Evolutionary conservation across 2,329 filamentous ascomycete species (phyloP).

Genomic region (Phaeomoniella chlamydospora): DNA sequence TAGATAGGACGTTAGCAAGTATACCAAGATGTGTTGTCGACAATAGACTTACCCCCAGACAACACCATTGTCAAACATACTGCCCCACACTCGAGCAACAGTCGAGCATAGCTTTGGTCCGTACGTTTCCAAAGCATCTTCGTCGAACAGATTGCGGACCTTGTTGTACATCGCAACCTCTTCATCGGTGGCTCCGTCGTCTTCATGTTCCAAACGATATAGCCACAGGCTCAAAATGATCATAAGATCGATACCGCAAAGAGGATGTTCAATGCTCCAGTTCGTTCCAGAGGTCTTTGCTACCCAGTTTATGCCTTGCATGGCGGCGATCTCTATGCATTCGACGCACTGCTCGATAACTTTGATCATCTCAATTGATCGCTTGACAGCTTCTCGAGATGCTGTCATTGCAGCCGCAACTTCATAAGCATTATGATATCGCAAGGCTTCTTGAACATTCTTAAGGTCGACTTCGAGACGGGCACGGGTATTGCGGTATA

Average conservation of each 20-base stretch:
- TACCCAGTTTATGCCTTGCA: slow-evolving; percentile 93
- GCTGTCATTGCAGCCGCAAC: slow-evolving; percentile 94
- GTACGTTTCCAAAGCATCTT: slow-evolving; percentile 72
- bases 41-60: slow-evolving; percentile 78
- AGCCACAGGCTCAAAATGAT: slow-evolving; percentile 97
- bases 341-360: slow-evolving; percentile 96
- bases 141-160: slow-evolving; percentile 48
- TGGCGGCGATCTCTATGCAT: slow-evolving; percentile 88
- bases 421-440: slow-evolving; percentile 94
- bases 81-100: slow-evolving; percentile 89
- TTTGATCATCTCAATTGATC: slow-evolving; percentile 94
- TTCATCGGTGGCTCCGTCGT: slow-evolving; percentile 73
- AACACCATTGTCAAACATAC: slow-evolving; percentile 95
- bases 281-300: slow-evolving; percentile 95
- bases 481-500: slow-evolving; percentile 86
- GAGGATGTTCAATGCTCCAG: slow-evolving; percentile 96
- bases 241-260: slow-evolving; percentile 93
- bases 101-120: slow-evolving; percentile 83
- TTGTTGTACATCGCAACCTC: slow-evolving; percentile 73
- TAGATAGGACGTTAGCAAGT: slow-evolving; percentile 29
- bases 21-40: slow-evolving; percentile 2
- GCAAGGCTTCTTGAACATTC: slow-evolving; percentile 85
- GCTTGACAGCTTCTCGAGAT: slow-evolving; percentile 84
- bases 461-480: slow-evolving; percentile 92
- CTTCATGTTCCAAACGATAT: slow-evolving; percentile 97